phyloP scores from a whole-genome alignment of 1,284 basidiomycete genomes.

The Trichosporon sp. region DNA sequence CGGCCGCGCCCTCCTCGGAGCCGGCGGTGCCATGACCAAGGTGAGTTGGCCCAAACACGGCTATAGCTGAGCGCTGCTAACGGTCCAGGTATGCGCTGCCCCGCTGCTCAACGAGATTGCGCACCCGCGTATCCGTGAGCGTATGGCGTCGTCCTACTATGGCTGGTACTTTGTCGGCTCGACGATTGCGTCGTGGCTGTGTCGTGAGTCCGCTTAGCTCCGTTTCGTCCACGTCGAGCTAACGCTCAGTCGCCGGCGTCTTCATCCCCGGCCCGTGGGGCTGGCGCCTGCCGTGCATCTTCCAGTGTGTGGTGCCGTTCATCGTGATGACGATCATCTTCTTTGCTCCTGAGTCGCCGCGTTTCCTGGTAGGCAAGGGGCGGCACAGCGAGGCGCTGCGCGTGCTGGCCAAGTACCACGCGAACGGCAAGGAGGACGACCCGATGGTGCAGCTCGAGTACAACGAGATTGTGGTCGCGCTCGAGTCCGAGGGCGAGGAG shows the following conservation, averaged over 20 bases:
- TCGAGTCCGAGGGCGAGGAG: slow-evolving; percentile 25
- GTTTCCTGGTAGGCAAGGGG: slow-evolving; percentile 37
- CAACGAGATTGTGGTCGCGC: slow-evolving; percentile 31
- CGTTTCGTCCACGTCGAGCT: not conserved
- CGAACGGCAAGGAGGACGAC: slow-evolving; percentile 25
- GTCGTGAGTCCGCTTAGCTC: not conserved
- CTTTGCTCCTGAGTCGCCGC: slow-evolving; percentile 42
- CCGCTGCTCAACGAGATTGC: slow-evolving; percentile 29
- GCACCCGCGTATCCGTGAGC: slow-evolving; percentile 28
- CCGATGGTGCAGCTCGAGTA: slow-evolving; percentile 28
- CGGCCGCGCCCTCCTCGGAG: slow-evolving; percentile 28
- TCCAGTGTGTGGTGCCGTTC: slow-evolving; percentile 14
- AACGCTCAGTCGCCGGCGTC: slow-evolving; percentile 7
- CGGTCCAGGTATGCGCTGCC: slow-evolving; percentile 10
- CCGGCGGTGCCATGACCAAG: slow-evolving; percentile 30
- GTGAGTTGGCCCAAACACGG: not conserved
- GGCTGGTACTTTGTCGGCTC: slow-evolving; percentile 19
- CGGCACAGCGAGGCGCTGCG: slow-evolving; percentile 29
- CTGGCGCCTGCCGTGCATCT: slow-evolving; percentile 22
- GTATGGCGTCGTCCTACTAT: slow-evolving; percentile 15
- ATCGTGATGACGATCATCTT: slow-evolving; percentile 10
- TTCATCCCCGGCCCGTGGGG: slow-evolving; percentile 20
- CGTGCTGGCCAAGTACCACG: slow-evolving; percentile 34
- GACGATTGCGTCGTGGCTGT: slow-evolving; percentile 13
- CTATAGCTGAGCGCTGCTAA: not conserved